Base-by-base conservation (phyloP, 768 basidiomycete species). In the Rhodotorula kratochvilovae region DNA sequence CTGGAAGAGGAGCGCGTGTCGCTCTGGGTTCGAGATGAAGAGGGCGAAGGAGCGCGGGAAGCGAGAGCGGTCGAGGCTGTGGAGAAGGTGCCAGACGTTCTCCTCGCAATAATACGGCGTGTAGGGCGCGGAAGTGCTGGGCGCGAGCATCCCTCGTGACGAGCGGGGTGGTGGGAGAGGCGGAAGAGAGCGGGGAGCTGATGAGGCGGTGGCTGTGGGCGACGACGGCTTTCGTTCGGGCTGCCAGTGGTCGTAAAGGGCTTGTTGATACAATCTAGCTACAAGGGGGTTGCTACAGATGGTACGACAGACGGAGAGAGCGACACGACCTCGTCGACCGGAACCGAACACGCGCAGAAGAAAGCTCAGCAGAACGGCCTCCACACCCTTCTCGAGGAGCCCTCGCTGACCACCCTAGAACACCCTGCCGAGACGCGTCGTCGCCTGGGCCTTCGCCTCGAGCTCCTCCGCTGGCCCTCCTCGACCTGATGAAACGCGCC, bases 51-150 rank as follows among this genome's bases (percentile, higher is more conserved):
- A 25, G 33, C 61, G 60, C 17, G 27, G 5, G 61, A 19, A 42
- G n/a, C 36, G 42, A 0, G 45, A 67, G 61, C 62, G 66, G 19
- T 27, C 27, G 12, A 15, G 8, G n/a, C n/a, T 8, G 27, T 11
- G 27, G 21, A 73, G 45, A 29, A 73, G 67, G 21, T 42, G 31
- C 57, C 68, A 66, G 46, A 71, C 67, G 63, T 73, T 76, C 72
- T 76, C 75, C 55, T 76, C 75, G 67, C 75, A 76, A 61, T 71
- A 76, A 53, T 31, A 69, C 0, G 68, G 66, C 6, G 69, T 71
- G 64, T 76, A 68, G 31, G 45, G 61, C 2, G 67, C 55, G 12
- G 17, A 2, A 31, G 16, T 64, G 2, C 19, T 29, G 35, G 5
- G 11, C 4, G 56, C 33, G 10, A 10, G 39, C 39, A 7, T 29